Evolutionary conservation across 352 stramenopile species (phyloP).

Genomic region (Pythium aristosporum): DNA sequence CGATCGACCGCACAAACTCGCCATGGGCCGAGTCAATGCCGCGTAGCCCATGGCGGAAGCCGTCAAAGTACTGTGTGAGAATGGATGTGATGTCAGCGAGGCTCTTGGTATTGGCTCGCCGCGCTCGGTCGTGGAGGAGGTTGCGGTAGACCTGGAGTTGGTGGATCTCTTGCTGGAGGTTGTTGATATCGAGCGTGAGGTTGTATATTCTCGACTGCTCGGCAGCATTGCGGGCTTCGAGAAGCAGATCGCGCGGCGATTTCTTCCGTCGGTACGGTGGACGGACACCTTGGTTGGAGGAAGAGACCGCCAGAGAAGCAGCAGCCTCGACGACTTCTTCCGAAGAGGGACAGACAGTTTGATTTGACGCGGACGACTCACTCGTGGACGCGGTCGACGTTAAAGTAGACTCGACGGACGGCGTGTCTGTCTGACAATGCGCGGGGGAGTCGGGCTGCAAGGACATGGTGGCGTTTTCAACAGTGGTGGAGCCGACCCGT

Average conservation of each 20-base stretch:
- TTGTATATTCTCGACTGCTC: conserved; percentile 16
- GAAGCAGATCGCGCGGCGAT: neutral
- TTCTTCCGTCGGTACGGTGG: conserved; percentile 1
- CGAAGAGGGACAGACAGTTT: too few relatives aligned
- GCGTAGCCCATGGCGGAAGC: neutral
- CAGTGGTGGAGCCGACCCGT: too few relatives aligned
- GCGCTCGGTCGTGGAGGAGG: neutral
- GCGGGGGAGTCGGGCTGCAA: too few relatives aligned
- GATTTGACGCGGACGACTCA: too few relatives aligned
- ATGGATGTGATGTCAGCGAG: neutral
- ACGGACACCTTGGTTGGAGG: too few relatives aligned
- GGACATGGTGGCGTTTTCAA: too few relatives aligned
- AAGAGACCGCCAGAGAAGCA: too few relatives aligned
- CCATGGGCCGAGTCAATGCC: neutral
- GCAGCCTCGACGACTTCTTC: too few relatives aligned
- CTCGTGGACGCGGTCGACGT: too few relatives aligned
- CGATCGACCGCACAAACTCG: conserved; percentile 5
- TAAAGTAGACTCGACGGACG: too few relatives aligned
- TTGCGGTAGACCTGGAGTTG: neutral
- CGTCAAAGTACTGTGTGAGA: conserved; percentile 1
- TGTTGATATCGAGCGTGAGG: conserved; percentile 23
- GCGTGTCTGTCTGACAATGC: too few relatives aligned
- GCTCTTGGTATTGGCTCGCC: too few relatives aligned
- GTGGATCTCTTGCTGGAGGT: conserved; percentile 19
- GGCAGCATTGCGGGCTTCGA: neutral